phyloP scores from a whole-genome alignment of 768 basidiomycete species.

The Naganishia randhawae region DNA sequence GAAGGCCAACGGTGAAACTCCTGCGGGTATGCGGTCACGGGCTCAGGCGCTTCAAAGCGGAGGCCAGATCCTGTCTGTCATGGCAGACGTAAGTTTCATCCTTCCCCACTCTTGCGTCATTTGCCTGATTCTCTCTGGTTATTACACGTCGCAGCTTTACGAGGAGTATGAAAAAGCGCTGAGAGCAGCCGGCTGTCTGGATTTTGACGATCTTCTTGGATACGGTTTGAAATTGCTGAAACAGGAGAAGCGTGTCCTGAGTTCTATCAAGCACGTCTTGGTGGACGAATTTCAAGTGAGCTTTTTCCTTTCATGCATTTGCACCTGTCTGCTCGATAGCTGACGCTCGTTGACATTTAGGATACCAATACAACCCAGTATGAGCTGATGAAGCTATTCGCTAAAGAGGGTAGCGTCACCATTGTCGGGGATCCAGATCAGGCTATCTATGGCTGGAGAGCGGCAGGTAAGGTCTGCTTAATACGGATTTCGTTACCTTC shows the following conservation, averaged over 20 bases:
- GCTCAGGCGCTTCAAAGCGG: conserved; percentile 36
- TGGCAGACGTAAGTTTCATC: conserved; percentile 41
- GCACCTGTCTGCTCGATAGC: neutral
- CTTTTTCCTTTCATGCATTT: conserved; percentile 45
- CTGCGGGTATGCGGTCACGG: conserved; percentile 54
- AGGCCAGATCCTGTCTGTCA: conserved; percentile 37
- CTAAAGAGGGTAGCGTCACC: conserved; percentile 60
- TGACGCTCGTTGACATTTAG: conserved; percentile 49
- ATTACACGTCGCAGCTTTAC: conserved; percentile 54
- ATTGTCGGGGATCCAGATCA: conserved; percentile 90
- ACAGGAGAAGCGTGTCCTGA: conserved; percentile 55
- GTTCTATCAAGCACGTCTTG: conserved; percentile 66
- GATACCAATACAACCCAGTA: conserved; percentile 82
- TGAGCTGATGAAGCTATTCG: conserved; percentile 69
- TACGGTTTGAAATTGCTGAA: conserved; percentile 67
- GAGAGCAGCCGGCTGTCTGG: conserved; percentile 64
- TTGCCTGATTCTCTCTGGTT: neutral
- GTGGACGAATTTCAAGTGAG: conserved; percentile 71
- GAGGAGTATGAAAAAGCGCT: conserved; percentile 65
- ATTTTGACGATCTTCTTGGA: conserved; percentile 81
- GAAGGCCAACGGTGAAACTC: conserved; percentile 61
- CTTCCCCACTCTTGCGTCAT: too few relatives aligned
- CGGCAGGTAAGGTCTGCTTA: conserved; percentile 56
- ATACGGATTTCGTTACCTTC: neutral
- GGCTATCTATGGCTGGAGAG: conserved; percentile 85